A percentile compares a stretch with the other conserved stretches of the same genome.
Evolutionary conservation across 768 basidiomycete genomes (phyloP).

Genomic region (Holtermannia corniformis): DNA sequence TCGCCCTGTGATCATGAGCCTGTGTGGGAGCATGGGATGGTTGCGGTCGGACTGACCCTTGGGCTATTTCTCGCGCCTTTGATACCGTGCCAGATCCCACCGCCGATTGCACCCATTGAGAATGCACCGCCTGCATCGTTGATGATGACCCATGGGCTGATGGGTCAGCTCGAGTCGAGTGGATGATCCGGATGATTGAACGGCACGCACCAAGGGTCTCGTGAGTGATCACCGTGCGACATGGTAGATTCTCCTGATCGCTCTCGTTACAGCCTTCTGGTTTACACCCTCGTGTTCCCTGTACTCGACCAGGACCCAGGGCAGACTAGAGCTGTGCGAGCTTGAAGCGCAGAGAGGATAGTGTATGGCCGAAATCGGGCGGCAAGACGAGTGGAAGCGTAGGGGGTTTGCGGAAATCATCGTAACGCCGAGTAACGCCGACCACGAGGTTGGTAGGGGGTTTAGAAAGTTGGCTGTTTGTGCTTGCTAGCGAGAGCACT

Average conservation of each 20-base stretch:
- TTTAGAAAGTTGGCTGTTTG: neutral
- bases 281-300: too few relatives aligned
- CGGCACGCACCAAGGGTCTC: constrained; percentile 77
- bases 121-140: constrained; percentile 98
- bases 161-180: neutral
- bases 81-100: constrained; percentile 97
- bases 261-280: neutral
- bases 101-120: constrained; percentile 95
- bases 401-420: neutral
- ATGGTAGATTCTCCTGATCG: constrained; percentile 49
- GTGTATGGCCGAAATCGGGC: too few relatives aligned
- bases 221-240: constrained; percentile 84
- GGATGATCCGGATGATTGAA: neutral
- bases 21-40: too few relatives aligned
- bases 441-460: neutral
- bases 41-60: constrained; percentile 50
- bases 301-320: too few relatives aligned
- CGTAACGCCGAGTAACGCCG: neutral
- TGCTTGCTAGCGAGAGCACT: neutral
- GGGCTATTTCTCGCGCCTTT: constrained; percentile 97
- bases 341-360: too few relatives aligned
- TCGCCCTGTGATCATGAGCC: constrained; percentile 57
- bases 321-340: neutral
- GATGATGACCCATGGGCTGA: constrained; percentile 88
- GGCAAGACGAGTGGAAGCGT: too few relatives aligned